phyloP scores from a whole-genome alignment of 2,329 filamentous ascomycete species.

The Colletotrichum spinosum region DNA sequence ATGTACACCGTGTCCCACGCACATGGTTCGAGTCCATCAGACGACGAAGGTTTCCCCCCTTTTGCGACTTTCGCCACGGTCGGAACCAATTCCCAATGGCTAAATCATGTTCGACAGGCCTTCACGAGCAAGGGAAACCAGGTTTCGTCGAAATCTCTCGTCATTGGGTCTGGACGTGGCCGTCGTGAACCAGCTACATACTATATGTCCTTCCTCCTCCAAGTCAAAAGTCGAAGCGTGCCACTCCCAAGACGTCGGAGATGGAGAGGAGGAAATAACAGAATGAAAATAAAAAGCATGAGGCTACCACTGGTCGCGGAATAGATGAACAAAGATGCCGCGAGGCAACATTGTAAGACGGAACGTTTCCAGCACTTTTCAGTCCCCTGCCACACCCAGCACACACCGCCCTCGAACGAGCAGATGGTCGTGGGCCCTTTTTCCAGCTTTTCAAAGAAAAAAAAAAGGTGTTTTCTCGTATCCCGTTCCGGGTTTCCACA shows the following conservation, averaged over 20 bases:
- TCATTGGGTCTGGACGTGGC: slow-evolving; percentile 15
- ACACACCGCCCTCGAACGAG: no score
- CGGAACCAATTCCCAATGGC: neutral
- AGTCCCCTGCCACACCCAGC: slow-evolving; percentile 1
- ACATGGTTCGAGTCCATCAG: slow-evolving; percentile 24
- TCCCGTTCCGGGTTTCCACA: no score
- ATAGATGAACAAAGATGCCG: slow-evolving; percentile 46
- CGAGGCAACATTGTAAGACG: slow-evolving; percentile 45
- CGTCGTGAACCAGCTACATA: slow-evolving; percentile 23
- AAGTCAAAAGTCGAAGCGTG: neutral
- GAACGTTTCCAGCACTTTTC: slow-evolving; percentile 34
- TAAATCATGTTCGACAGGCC: neutral
- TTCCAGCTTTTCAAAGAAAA: neutral
- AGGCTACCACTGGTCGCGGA: slow-evolving; percentile 8
- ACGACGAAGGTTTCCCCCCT: neutral
- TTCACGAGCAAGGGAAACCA: neutral
- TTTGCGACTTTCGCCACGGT: neutral
- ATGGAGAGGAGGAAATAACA: neutral
- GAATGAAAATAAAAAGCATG: neutral
- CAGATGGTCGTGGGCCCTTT: no score
- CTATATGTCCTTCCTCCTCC: slow-evolving; percentile 21
- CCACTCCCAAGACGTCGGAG: neutral
- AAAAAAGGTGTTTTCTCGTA: slow-evolving; percentile 5
- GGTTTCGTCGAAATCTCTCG: slow-evolving; percentile 17
- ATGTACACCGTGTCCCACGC: slow-evolving; percentile 6